These are phyloP conservation scores for Pseudozyma sp. DNA, from an alignment of 1,284 basidiomycete species.

Conservation along the genomic window DNA sequence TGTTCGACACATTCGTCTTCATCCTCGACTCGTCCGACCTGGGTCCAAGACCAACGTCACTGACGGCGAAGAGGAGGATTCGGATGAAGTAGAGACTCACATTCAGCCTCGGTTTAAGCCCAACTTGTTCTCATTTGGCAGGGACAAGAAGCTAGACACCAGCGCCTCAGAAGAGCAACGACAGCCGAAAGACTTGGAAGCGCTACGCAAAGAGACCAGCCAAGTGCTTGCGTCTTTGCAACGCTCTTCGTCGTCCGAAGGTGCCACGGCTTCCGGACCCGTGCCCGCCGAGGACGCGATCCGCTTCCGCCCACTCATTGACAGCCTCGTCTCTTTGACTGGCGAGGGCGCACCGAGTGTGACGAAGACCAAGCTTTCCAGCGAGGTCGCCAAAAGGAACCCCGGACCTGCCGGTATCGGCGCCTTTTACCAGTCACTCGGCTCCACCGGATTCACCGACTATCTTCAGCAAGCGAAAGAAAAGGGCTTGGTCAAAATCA, in stretches of 20 bases:
- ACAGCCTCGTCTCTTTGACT: constrained; percentile 21
- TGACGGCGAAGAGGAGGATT: constrained; percentile 21
- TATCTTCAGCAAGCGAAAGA: constrained; percentile 41
- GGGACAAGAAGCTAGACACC: not conserved
- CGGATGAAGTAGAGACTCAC: constrained; percentile 10
- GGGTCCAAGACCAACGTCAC: constrained; percentile 25
- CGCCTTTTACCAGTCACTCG: constrained; percentile 44
- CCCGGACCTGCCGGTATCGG: constrained; percentile 30
- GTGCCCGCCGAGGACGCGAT: constrained; percentile 23
- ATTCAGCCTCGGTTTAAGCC: constrained; percentile 5
- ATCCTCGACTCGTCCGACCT: constrained; percentile 22
- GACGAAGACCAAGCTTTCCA: constrained; percentile 29
- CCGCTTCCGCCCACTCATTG: constrained; percentile 44
- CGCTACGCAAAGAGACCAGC: constrained; percentile 24
- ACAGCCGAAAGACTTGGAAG: constrained; percentile 13
- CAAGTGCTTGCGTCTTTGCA: constrained; percentile 32
- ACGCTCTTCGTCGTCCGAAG: constrained; percentile 25
- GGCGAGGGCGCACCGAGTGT: not conserved
- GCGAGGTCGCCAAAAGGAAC: constrained; percentile 34
- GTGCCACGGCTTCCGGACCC: constrained; percentile 24
- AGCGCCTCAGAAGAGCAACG: constrained; percentile 6
- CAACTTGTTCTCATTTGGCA: constrained; percentile 13
- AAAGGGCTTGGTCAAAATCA: constrained; percentile 27
- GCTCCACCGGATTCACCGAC: constrained; percentile 44
- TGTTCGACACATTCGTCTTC: constrained; percentile 38